A percentile compares a stretch with the other conserved stretches of the same genome.
Conservation (phyloP, 1,139 yeast genomes). For the Saccharomyces hybrid region DNA sequence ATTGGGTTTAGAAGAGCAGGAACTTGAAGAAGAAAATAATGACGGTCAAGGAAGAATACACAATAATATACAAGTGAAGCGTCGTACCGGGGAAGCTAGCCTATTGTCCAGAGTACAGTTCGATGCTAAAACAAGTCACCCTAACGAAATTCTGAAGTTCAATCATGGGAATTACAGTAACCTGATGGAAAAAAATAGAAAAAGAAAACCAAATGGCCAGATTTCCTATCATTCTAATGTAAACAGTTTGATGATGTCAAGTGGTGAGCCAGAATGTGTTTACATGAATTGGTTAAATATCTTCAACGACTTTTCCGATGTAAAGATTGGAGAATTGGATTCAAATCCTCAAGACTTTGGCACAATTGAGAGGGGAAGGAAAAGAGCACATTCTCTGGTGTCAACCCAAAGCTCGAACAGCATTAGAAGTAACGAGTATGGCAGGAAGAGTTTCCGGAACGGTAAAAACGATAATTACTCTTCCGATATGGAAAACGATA, state of each 20-base stretch:
- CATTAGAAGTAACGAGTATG: constrained; percentile 24
- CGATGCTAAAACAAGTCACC: constrained; percentile 23
- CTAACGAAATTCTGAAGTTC: constrained; percentile 22
- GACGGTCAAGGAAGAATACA: not conserved
- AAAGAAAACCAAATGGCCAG: not conserved
- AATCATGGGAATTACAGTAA: constrained; percentile 19
- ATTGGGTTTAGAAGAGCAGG: not conserved
- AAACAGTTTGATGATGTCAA: not conserved
- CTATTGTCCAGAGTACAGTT: not conserved
- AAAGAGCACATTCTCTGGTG: constrained; percentile 11
- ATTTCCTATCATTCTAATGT: not conserved
- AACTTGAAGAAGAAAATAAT: not conserved
- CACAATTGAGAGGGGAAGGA: constrained; percentile 21
- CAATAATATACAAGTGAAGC: not conserved
- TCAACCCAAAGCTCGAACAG: constrained; percentile 21
- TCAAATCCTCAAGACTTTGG: constrained; percentile 1
- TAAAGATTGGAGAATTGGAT: not conserved
- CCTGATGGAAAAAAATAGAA: constrained; percentile 18
- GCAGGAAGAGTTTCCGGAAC: constrained; percentile 17
- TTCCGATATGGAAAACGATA: constrained; percentile 6
- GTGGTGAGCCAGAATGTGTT: not conserved
- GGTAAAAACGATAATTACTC: constrained; percentile 6
- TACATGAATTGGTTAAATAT: constrained; percentile 2
- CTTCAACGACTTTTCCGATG: not conserved
- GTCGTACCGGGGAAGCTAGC: not conserved